These are phyloP conservation scores for Colletotrichum coccodes DNA, from an alignment of 2,329 filamentous ascomycete genomes.

Conservation along the genomic window DNA sequence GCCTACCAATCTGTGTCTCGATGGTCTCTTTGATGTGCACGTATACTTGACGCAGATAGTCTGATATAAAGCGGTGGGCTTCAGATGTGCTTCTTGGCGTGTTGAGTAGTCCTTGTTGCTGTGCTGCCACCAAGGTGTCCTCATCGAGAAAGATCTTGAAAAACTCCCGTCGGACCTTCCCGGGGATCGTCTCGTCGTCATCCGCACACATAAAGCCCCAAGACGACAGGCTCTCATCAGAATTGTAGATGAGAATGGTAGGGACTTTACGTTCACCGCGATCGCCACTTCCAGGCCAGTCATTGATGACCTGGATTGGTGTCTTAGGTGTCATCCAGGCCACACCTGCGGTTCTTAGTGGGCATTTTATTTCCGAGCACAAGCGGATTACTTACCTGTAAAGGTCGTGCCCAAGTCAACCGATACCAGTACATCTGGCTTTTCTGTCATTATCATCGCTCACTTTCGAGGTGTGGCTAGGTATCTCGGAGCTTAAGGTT, in stretches of 20 bases:
- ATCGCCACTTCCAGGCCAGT: slow-evolving; percentile 64
- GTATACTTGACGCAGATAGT: slow-evolving; percentile 61
- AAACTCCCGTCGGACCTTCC: slow-evolving; percentile 55
- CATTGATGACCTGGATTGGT: slow-evolving; percentile 57
- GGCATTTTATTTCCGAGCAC: neutral
- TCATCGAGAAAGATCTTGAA: slow-evolving; percentile 67
- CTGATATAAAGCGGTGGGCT: slow-evolving; percentile 57
- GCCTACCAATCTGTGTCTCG: slow-evolving; percentile 49
- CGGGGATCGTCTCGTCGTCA: slow-evolving; percentile 50
- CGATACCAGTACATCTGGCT: slow-evolving; percentile 46
- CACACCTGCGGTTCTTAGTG: slow-evolving; percentile 40
- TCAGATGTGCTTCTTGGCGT: slow-evolving; percentile 52
- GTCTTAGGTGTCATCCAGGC: slow-evolving; percentile 47
- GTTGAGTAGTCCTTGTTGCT: slow-evolving; percentile 53
- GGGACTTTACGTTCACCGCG: slow-evolving; percentile 66
- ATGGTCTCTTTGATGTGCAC: slow-evolving; percentile 57
- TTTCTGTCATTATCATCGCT: neutral
- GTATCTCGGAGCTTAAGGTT: no score
- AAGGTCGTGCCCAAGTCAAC: slow-evolving; percentile 58
- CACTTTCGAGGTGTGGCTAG: neutral
- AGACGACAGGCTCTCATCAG: slow-evolving; percentile 52
- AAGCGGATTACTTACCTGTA: slow-evolving; percentile 47
- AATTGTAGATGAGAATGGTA: slow-evolving; percentile 59
- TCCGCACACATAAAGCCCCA: slow-evolving; percentile 65
- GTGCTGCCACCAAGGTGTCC: slow-evolving; percentile 52